Conservation (phyloP, 148 eudicot species). For the Bassia scoparia region DNA sequence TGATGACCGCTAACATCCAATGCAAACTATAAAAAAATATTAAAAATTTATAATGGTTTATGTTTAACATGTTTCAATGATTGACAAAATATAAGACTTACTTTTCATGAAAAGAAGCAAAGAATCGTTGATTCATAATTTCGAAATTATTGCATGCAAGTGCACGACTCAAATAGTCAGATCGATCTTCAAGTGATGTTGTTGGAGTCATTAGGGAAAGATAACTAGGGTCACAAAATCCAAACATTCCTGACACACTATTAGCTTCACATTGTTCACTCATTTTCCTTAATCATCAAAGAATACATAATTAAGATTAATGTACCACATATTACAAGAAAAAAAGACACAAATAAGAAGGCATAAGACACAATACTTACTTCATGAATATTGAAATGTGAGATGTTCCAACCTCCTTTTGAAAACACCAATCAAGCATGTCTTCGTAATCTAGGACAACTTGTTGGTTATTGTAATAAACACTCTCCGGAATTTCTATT, state of each 20-base stretch:
- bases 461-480: not conserved
- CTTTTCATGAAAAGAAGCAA: not conserved
- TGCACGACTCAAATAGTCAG: constrained; percentile 2
- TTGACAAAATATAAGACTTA: not conserved
- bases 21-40: not conserved
- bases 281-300: constrained; percentile 5
- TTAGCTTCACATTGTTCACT: not conserved
- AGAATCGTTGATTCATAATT: constrained; percentile 1
- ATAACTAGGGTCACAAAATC: not conserved
- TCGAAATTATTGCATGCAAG: not conserved
- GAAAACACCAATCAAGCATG: not conserved
- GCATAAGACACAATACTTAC: not conserved
- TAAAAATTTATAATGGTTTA: no score
- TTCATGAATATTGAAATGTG: constrained; percentile 2
- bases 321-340: not conserved
- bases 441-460: constrained; percentile 5
- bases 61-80: no score
- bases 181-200: not conserved
- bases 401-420: not conserved
- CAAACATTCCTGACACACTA: not conserved
- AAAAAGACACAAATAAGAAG: not conserved
- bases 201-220: not conserved
- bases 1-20: constrained; percentile 13
- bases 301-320: not conserved
- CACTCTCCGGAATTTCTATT: not conserved